Base-by-base conservation (phyloP, 2,329 filamentous ascomycete species). In the Aspergillus sp. region DNA sequence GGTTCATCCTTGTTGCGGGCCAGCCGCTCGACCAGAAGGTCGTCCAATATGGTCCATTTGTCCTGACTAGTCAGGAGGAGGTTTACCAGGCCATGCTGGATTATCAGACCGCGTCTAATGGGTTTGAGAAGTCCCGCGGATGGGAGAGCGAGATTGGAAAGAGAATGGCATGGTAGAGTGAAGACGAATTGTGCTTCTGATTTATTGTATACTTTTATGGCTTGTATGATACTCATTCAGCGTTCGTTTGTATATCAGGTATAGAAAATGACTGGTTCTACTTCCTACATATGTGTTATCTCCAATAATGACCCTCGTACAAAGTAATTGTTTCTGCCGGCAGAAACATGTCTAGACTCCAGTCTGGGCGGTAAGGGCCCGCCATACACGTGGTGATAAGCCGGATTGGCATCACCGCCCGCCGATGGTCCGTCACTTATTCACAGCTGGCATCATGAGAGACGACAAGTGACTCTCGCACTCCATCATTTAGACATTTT, bases 111-210 rank as follows among this genome's bases (percentile, higher is more conserved):
- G 79, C 83, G 57, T 78, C 81, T 34, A 92, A 93, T 70, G 89
- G 89, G 4, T 94, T 94, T 62, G 90, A 94, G 76, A 79, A 88
- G 57, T 88, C 88, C 1, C 80, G 84, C 58, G 83, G 85, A 25
- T 96, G 91, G 91, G 75, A 86, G 71, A 91, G 88, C 66, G 88
- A 95, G 75, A 96, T 96, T 80, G 89, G 89, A 34, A 91, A 91
- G 80, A 79, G 78, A 13, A 90, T 90, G 87, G 71, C 72, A 31
- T 70, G 42, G 20, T 61, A 56, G 34, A 13, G 21, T n/a, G 19
- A 25, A 46, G 4, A 32, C 20, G 19, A n/a, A 44, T 25, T 45
- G n/a, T 34, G 32, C 16, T 46, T 14, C 44, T 25, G 17, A 16
- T 38, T 34, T 17, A 3, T 20, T 25, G 23, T 10, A 14, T 43